These are phyloP conservation scores for Suillus luteus DNA, from an alignment of 768 basidiomycete species.

Conservation along the genomic window DNA sequence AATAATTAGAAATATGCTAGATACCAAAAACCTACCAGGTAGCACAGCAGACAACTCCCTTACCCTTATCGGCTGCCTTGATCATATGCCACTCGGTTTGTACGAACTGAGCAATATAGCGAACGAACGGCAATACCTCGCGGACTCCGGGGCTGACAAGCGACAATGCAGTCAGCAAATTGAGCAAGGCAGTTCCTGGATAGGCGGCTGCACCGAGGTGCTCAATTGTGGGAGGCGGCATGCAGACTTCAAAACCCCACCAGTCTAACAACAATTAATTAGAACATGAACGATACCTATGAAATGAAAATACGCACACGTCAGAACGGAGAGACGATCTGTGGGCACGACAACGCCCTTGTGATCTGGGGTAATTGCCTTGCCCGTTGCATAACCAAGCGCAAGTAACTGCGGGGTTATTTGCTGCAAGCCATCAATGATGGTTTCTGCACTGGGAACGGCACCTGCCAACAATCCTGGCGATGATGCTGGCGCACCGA, in stretches of 20 bases:
- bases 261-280: slow-evolving; percentile 55
- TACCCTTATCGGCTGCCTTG: slow-evolving; percentile 60
- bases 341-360: slow-evolving; percentile 68
- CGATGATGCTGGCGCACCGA: slow-evolving; percentile 73
- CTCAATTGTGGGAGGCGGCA: slow-evolving; percentile 69
- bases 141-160: slow-evolving; percentile 72
- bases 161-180: slow-evolving; percentile 73
- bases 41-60: slow-evolving; percentile 85
- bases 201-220: slow-evolving; percentile 67
- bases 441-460: slow-evolving; percentile 72
- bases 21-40: slow-evolving; percentile 63
- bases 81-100: slow-evolving; percentile 75
- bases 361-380: slow-evolving; percentile 65
- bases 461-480: slow-evolving; percentile 72
- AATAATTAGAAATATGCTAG: not conserved
- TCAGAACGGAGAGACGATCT: slow-evolving; percentile 76
- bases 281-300: slow-evolving; percentile 5
- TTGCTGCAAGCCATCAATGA: slow-evolving; percentile 66
- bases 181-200: slow-evolving; percentile 57
- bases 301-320: slow-evolving; percentile 53
- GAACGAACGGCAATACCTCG: slow-evolving; percentile 82
- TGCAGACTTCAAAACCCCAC: slow-evolving; percentile 84
- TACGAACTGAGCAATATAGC: slow-evolving; percentile 78
- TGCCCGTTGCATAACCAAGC: slow-evolving; percentile 75
- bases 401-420: slow-evolving; percentile 80